Base-by-base conservation (phyloP, 768 basidiomycete species). In the Psilocybe subaeruginosa region DNA sequence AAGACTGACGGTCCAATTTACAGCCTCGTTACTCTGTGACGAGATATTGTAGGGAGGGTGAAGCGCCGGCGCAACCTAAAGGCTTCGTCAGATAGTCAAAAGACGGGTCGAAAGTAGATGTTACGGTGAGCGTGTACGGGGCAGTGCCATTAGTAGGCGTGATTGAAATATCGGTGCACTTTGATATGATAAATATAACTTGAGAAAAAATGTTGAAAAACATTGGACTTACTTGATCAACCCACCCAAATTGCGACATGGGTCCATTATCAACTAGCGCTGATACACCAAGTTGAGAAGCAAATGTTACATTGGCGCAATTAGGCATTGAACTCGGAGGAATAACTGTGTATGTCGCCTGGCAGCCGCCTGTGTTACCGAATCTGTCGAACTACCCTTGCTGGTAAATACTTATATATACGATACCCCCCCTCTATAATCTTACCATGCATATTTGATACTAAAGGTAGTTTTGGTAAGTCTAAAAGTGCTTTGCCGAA, bases 381-480 rank as follows among this genome's bases (percentile, higher is more conserved):
- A 80, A 80, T 46, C 70, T 78, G 64, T 86, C 87, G 59, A 85
- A 84, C 85, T 87, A 50, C 53, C 58, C 51, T 41, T 12, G 50
- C 45, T 39, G 8, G 23, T 45, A 30, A 54, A 57, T 14, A 27
- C 35, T 8, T 16, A 30, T n/a, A 23, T 23, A 27, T 11, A 33
- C 14, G 7, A 14, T 39, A 14, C 4, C 29, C 46, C 37, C n/a
- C 17, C 45, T 54, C 39, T 17, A n/a, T 5, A 27, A 51, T 37
- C 76, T 54, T 45, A 86, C 85, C 86, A 89, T 88, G 76, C 87
- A 89, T 66, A 86, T 84, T 76, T 88, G 85, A 69, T 86, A 89
- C 82, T 85, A 68, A 30, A 57, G 2, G 35, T 54, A 4, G 61
- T 46, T 49, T 45, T 16, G 19, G 43, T 54, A 8, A 49, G 41